phyloP scores from a whole-genome alignment of 2,329 filamentous ascomycete genomes.

The Phymatotrichopsis omnivora region DNA sequence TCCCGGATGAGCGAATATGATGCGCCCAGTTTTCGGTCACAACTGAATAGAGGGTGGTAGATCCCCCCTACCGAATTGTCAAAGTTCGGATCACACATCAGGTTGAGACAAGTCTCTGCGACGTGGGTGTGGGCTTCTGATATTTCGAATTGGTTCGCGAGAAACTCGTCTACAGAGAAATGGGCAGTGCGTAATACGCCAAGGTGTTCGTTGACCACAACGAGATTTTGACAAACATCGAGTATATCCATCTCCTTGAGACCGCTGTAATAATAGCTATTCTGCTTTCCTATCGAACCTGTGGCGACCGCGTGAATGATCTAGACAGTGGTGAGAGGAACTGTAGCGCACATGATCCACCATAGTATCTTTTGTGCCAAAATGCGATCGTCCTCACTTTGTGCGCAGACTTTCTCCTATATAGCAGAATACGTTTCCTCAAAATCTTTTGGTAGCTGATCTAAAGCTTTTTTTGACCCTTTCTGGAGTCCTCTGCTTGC shows the following conservation, averaged over 20 bases:
- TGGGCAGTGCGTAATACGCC: conserved; percentile 8
- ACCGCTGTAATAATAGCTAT: too few species aligned
- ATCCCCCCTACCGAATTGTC: background rate
- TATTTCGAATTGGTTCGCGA: background rate
- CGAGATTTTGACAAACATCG: conserved; percentile 7
- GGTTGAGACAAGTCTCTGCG: background rate
- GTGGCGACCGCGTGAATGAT: background rate
- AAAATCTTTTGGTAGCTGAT: background rate
- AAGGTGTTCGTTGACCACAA: conserved; percentile 4
- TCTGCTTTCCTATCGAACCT: too few species aligned
- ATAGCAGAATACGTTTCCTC: background rate
- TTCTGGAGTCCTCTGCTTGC: background rate
- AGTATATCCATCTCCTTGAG: conserved; percentile 5
- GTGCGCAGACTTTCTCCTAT: background rate
- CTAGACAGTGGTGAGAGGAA: background rate
- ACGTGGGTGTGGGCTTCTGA: background rate
- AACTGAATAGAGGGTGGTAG: background rate
- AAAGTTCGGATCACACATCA: too few species aligned
- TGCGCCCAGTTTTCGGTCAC: background rate
- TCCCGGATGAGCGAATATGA: background rate
- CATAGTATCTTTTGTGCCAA: too few species aligned
- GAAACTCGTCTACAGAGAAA: conserved; percentile 9
- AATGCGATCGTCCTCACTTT: too few species aligned
- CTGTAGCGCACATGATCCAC: background rate
- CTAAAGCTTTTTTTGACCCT: background rate